Evolutionary conservation across 306 rosid genomes (phyloP).

Genomic region (Dalbergia cultrata): DNA sequence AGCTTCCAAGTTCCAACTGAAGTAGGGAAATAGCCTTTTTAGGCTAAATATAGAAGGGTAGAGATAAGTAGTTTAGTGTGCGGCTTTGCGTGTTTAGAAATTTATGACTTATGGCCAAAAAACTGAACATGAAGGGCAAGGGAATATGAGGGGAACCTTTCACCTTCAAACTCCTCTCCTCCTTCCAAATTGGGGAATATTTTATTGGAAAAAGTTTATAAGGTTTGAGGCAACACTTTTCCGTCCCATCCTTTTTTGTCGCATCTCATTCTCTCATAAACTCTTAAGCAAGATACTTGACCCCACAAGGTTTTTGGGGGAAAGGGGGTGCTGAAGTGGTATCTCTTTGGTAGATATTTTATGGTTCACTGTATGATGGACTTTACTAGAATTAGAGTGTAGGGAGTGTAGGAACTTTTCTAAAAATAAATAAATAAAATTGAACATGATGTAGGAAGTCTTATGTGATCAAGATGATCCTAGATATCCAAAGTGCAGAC

Average conservation of each 20-base stretch:
- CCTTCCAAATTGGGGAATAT: neutral
- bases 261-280: neutral
- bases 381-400: no score
- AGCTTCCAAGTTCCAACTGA: slow-evolving; percentile 4
- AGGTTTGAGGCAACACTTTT: neutral
- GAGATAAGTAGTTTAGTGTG: neutral
- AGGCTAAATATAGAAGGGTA: no score
- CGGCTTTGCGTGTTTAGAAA: neutral
- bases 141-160: neutral
- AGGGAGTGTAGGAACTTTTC: no score
- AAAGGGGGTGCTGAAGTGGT: neutral
- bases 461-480: neutral
- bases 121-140: neutral
- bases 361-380: no score
- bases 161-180: neutral
- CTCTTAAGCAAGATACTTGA: neutral
- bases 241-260: neutral
- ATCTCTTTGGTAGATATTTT: no score
- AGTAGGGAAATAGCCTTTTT: neutral
- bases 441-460: neutral
- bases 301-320: neutral
- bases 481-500: neutral
- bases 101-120: neutral
- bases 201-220: neutral
- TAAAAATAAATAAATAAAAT: neutral